A percentile compares a stretch with the other conserved stretches of the same genome.
Conservation (phyloP, 2,329 filamentous ascomycete species). For the Hypocreales sp. region DNA sequence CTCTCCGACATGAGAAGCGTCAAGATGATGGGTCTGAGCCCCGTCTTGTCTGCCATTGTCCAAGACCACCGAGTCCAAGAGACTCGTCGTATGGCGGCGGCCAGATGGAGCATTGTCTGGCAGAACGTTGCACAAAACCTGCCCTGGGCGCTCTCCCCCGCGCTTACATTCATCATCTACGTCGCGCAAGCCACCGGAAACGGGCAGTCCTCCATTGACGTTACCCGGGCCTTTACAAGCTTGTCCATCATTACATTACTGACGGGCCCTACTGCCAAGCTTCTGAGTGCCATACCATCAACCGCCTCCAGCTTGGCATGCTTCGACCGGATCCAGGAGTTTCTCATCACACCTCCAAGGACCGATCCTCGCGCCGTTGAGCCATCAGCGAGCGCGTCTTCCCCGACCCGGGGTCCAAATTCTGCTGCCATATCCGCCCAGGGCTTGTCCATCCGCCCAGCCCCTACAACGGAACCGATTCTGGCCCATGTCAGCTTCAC, state of each 20-base stretch:
- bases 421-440: slow-evolving; percentile 1
- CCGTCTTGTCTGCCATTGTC: slow-evolving; percentile 13
- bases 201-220: slow-evolving; percentile 2
- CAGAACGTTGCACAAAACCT: slow-evolving; percentile 7
- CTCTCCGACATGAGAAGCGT: slow-evolving; percentile 21
- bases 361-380: neutral
- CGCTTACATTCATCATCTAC: slow-evolving; percentile 5
- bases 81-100: slow-evolving; percentile 3
- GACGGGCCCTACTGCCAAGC: slow-evolving; percentile 5
- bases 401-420: neutral
- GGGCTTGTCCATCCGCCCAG: slow-evolving; percentile 1
- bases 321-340: slow-evolving; percentile 7
- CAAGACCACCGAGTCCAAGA: slow-evolving; percentile 18
- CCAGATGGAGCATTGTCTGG: slow-evolving; percentile 6
- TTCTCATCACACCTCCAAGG: slow-evolving; percentile 3
- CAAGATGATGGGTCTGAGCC: slow-evolving; percentile 23
- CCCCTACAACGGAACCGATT: slow-evolving; percentile 1
- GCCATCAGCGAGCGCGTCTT: neutral
- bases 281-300: slow-evolving; percentile 5
- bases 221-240: slow-evolving; percentile 7
- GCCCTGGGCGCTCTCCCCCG: slow-evolving; percentile 5
- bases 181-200: slow-evolving; percentile 2
- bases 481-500: slow-evolving; percentile 1
- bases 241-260: slow-evolving; percentile 8
- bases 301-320: slow-evolving; percentile 6